Evolutionary conservation across 805 yeast genomes (phyloP), one percentile per base, ranked within the genome.

Genomic region (Ogataea polymorpha): DNA sequence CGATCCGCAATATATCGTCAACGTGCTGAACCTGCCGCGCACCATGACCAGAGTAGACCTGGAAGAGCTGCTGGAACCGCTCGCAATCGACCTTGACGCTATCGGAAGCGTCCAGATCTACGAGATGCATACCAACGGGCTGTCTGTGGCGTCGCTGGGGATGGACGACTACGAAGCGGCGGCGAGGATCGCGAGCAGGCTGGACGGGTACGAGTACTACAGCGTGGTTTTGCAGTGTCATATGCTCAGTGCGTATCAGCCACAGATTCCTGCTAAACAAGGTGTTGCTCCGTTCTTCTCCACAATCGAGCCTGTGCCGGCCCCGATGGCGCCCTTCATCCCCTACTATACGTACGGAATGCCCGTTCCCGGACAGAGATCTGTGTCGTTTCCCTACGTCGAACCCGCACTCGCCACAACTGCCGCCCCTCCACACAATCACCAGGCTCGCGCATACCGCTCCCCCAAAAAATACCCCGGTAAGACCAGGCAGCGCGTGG

Each of bases 121-220:
- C 35, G 51, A 55, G 28, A 41, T 50, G n/a, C 41, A 49, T 14
- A 51, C 44, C 23, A 51, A 42, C 34, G 48, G 45, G 7, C 27
- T 46, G 12, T 52, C 56, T 30, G 54, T 56, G 54, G 47, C 53
- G 14, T 44, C 48, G 6, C 38, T 50, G 17, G 39, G 30, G 6
- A 25, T 52, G 8, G 29, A 36, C 11, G 50, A 46, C 37, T 38
- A 46, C 21, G 26, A 30, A 2, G 8, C 30, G 16, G 34, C 50
- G 9, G 27, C 39, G 6, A 34, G 36, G n/a, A 37, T 55, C 8
- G 42, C 49, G 13, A 28, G 33, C 28, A 33, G 29, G 16, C 32
- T 55, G n/a, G 52, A 53, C 25, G 59, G 58, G 3, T 46, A 46
- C 40, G 31, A 31, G 16, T 51, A 48, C 33, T 34, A 50, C n/a